These are phyloP conservation scores for Amaranthus cruentus DNA, from an alignment of 148 eudicot genomes.

Conservation along the genomic window DNA sequence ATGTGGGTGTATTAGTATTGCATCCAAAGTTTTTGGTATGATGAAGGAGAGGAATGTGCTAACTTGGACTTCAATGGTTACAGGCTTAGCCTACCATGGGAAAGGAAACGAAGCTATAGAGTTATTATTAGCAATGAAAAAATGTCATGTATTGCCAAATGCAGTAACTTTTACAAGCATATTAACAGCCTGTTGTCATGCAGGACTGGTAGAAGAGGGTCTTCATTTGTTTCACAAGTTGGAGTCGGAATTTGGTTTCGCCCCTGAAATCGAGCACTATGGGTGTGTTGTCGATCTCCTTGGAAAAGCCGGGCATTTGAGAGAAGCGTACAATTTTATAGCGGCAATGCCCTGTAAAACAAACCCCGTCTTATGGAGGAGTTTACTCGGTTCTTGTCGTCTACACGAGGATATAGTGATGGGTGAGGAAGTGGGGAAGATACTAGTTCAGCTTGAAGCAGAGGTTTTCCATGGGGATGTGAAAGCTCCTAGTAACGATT, in stretches of 20 bases:
- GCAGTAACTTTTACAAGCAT: conserved; percentile 56
- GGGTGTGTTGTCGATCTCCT: conserved; percentile 59
- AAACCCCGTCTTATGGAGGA: conserved; percentile 49
- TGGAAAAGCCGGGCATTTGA: conserved; percentile 51
- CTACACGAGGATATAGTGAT: conserved; percentile 45
- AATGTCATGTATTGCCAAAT: conserved; percentile 40
- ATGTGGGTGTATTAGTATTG: conserved; percentile 48
- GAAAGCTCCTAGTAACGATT: conserved; percentile 43
- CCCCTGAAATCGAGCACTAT: conserved; percentile 41
- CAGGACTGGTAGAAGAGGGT: conserved; percentile 54
- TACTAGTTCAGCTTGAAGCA: conserved; percentile 36
- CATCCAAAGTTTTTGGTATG: conserved; percentile 31
- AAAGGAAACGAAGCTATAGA: conserved; percentile 49
- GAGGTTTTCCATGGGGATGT: not conserved
- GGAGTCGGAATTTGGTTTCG: conserved; percentile 35
- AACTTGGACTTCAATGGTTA: conserved; percentile 62
- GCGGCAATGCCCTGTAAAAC: conserved; percentile 27
- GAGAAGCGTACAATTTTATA: conserved; percentile 45
- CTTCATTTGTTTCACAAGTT: conserved; percentile 44
- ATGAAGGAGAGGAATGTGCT: conserved; percentile 45
- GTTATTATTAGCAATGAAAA: conserved; percentile 39
- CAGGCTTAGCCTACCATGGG: conserved; percentile 55
- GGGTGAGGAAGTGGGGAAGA: conserved; percentile 56
- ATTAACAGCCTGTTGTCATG: conserved; percentile 56
- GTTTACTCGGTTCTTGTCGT: conserved; percentile 54